A percentile compares a stretch with the other conserved stretches of the same genome.
These are phyloP conservation scores for Coleophoma cylindrospora DNA, from an alignment of 2,329 filamentous ascomycete genomes.

Conservation along the genomic window DNA sequence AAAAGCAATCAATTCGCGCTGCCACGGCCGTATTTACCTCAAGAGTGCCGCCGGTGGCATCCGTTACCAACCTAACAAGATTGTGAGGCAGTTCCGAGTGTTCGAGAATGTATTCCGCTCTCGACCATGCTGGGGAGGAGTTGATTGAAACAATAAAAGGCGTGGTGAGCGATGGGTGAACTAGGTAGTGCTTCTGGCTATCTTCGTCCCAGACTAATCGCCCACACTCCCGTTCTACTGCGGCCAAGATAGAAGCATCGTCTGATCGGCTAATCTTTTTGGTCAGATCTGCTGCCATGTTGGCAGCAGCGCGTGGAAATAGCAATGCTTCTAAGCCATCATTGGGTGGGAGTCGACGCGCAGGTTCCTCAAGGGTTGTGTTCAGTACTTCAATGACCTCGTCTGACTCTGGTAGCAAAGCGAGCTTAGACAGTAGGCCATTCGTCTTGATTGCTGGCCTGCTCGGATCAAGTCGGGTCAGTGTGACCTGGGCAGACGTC, in stretches of 20 bases:
- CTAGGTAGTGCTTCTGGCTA: conserved; percentile 53
- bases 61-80: conserved; percentile 54
- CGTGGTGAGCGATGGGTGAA: conserved; percentile 56
- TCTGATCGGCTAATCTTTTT: conserved; percentile 41
- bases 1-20: conserved; percentile 53
- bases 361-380: conserved; percentile 52
- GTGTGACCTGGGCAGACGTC: conserved; percentile 54
- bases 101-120: conserved; percentile 60
- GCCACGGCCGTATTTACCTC: conserved; percentile 57
- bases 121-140: conserved; percentile 52
- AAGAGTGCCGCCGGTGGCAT: conserved; percentile 56
- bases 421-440: conserved; percentile 11
- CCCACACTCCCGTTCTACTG: conserved; percentile 65
- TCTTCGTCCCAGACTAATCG: conserved; percentile 69
- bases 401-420: conserved; percentile 15
- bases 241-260: conserved; percentile 50
- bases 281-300: conserved; percentile 50
- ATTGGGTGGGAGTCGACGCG: conserved; percentile 47
- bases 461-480: conserved; percentile 55
- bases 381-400: conserved; percentile 40
- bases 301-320: conserved; percentile 61
- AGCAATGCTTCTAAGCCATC: conserved; percentile 64
- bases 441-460: conserved; percentile 32
- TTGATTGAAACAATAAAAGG: conserved; percentile 58
- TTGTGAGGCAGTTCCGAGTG: conserved; percentile 58